phyloP scores from a whole-genome alignment of 2,329 filamentous ascomycete genomes.

The Parascedosporium putredinis region DNA sequence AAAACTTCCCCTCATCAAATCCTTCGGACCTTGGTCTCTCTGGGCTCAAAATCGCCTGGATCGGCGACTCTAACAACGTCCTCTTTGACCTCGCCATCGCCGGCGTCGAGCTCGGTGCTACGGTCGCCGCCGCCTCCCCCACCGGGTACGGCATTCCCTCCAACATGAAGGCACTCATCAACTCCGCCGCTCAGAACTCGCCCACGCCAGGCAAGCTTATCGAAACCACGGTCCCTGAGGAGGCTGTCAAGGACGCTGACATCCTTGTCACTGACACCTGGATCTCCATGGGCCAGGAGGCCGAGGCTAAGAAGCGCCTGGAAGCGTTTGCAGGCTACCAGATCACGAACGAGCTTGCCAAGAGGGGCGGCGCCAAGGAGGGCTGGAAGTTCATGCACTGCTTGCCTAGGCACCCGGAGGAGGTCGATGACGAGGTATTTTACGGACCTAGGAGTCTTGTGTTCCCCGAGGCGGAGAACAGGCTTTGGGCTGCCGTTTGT shows the following conservation, averaged over 20 bases:
- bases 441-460: conserved; percentile 79
- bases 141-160: conserved; percentile 72
- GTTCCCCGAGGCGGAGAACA: conserved; percentile 90
- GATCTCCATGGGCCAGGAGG: conserved; percentile 97
- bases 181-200: conserved; percentile 47
- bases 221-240: conserved; percentile 72
- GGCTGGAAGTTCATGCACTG: conserved; percentile 99
- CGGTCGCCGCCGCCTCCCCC: conserved; percentile 81
- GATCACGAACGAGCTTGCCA: conserved; percentile 76
- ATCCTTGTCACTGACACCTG: conserved; percentile 94
- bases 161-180: conserved; percentile 63
- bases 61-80: conserved; percentile 95
- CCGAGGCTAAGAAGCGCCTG: conserved; percentile 65
- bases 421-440: conserved; percentile 91
- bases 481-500: conserved; percentile 80
- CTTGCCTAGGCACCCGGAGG: conserved; percentile 80
- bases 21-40: conserved; percentile 53
- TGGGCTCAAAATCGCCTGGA: conserved; percentile 86
- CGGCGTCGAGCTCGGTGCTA: conserved; percentile 75
- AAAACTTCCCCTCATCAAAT: conserved; percentile 51
- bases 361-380: conserved; percentile 73
- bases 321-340: conserved; percentile 84
- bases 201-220: conserved; percentile 52
- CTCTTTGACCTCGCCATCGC: conserved; percentile 87
- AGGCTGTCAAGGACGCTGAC: conserved; percentile 76